A percentile compares a stretch with the other conserved stretches of the same genome.
Conservation (phyloP, 148 eudicot species). For the Rhododendron kiyosumense region DNA sequence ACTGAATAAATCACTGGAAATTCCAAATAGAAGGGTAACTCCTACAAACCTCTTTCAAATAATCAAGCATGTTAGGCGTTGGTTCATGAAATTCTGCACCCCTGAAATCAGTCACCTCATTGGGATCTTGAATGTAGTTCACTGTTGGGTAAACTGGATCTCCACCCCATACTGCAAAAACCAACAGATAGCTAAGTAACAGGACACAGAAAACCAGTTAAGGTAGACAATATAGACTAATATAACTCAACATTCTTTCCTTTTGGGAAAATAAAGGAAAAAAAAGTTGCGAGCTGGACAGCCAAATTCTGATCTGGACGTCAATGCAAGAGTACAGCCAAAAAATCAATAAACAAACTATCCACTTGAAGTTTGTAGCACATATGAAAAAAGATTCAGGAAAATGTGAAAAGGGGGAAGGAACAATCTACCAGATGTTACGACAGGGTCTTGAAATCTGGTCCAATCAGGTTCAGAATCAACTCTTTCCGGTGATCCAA, state of each 20-base stretch:
- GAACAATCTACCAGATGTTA: background rate
- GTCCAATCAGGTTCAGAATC: conserved; percentile 1
- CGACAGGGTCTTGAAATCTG: background rate
- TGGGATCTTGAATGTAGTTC: conserved; percentile 95
- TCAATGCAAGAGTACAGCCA: background rate
- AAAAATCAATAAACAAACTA: background rate
- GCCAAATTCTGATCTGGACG: background rate
- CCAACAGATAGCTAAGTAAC: conserved; percentile 1
- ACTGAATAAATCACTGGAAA: background rate
- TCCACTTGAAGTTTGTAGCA: background rate
- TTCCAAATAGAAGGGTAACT: background rate
- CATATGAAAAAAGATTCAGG: background rate
- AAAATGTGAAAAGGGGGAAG: background rate
- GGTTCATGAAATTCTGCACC: conserved; percentile 99
- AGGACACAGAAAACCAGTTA: background rate
- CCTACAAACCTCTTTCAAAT: conserved; percentile 71
- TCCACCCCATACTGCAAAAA: conserved; percentile 97
- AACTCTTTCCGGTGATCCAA: background rate
- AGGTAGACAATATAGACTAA: background rate
- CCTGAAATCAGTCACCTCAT: conserved; percentile 82
- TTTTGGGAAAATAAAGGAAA: background rate
- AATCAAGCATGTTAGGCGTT: conserved; percentile 76
- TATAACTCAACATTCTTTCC: background rate
- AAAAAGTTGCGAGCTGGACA: background rate
- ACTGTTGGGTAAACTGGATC: conserved; percentile 99